Conservation (phyloP, 2,329 filamentous ascomycete genomes). For the Colletotrichum navitas region DNA sequence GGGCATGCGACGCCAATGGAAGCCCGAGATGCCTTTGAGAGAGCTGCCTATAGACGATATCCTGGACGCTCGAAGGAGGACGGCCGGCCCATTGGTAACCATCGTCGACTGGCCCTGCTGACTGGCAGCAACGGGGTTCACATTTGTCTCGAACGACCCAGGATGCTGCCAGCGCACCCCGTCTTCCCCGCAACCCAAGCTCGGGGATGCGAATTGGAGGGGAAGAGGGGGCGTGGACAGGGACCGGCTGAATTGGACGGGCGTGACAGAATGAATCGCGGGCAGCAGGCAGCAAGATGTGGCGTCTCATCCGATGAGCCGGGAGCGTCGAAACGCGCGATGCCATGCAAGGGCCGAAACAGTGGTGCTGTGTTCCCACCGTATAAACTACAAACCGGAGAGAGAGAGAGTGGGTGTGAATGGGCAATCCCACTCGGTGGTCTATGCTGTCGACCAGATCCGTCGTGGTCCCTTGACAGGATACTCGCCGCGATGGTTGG, state of each 20-base stretch:
- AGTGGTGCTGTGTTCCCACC: conserved; percentile 13
- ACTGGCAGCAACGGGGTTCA: background rate
- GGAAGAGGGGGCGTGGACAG: background rate
- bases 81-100: background rate
- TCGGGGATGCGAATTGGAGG: conserved; percentile 4
- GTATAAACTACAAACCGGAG: conserved; percentile 5
- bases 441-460: background rate
- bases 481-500: background rate
- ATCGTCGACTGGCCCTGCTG: background rate
- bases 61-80: background rate
- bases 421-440: background rate
- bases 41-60: background rate
- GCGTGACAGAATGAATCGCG: conserved; percentile 22
- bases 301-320: conserved; percentile 13
- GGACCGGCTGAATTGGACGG: background rate
- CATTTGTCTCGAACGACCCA: background rate
- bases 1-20: background rate
- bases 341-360: conserved; percentile 28
- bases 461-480: too few relatives aligned
- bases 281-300: background rate
- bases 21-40: background rate
- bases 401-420: background rate
- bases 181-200: conserved; percentile 23
- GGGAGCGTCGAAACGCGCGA: conserved; percentile 25
- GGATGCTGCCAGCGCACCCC: conserved; percentile 10